Evolutionary conservation across 306 rosid genomes (phyloP), one percentile per base, ranked within the genome.

Genomic region (Cucurbita maxima): DNA sequence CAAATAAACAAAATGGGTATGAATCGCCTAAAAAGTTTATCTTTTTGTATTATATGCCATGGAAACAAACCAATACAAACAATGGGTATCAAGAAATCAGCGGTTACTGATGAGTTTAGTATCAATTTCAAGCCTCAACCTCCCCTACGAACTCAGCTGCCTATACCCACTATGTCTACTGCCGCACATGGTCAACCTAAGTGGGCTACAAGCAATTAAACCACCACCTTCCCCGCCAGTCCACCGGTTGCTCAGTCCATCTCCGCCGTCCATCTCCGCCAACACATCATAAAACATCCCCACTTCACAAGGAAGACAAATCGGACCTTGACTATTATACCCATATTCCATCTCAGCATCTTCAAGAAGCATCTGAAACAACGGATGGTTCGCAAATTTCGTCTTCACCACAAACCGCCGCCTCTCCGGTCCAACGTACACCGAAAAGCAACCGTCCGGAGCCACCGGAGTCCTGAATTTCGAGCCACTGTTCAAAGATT

Each of bases 261-360:
- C 77, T 3, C 71, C 82, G 5, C 13, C 9, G 47, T 81, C 85
- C 80, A 89, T 86, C 87, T 89, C 84, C 7, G 83, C 79, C 57
- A 90, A 53, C 4, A 84, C 87, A n/a, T 83, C 47, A 47, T 36
- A 72, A 76, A 92, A 92, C 18, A 84, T 77, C 37, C 76, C 83
- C 34, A 87, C 93, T 0, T 84, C 73, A 12, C 96, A 92, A 47
- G 96, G 96, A 60, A 92, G 87, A 76, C 84, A 79, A 6, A 90
- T 59, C 0, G 97, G 98, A 4, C 98, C 95, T 20, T 90, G 78
- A 18, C 84, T 79, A 19, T 41, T 59, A 22, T 79, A 80, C 0
- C 96, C 97, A 60, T 81, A 87, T 76, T 94, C 95, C 44, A 22
- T 43, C 75, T 89, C 89, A 4, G 94, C 92, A 16, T 82, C 87